Conservation (phyloP, 2,329 filamentous ascomycete genomes). For the Emericellopsis atlantica region DNA sequence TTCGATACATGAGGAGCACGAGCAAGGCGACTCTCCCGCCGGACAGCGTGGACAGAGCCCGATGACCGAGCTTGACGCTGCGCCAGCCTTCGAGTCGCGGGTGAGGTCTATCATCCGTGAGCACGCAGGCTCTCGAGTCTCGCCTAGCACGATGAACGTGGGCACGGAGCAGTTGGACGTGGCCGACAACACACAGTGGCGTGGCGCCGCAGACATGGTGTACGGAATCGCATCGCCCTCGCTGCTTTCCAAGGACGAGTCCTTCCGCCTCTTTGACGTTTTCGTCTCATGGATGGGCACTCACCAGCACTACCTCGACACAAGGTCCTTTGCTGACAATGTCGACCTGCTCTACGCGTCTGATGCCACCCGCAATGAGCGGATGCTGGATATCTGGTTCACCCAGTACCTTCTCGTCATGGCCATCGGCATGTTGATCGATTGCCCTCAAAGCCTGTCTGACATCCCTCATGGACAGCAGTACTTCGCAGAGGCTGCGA, state of each 20-base stretch:
- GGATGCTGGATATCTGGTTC: constrained; percentile 12
- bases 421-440: constrained; percentile 15
- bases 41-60: neutral
- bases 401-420: constrained; percentile 14
- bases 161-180: constrained; percentile 3
- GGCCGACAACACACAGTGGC: constrained; percentile 4
- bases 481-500: constrained; percentile 13
- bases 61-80: constrained; percentile 5
- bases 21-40: neutral
- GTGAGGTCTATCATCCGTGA: constrained; percentile 9
- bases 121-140: constrained; percentile 4
- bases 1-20: neutral
- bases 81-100: constrained; percentile 10
- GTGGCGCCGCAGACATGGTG: constrained; percentile 7
- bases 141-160: constrained; percentile 13
- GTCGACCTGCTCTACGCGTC: constrained; percentile 12
- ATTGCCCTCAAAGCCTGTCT: constrained; percentile 4
- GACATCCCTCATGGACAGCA: constrained; percentile 9
- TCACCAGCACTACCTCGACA: constrained; percentile 15
- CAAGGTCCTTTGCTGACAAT: constrained; percentile 11
- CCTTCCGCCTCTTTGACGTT: constrained; percentile 8
- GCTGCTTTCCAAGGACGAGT: constrained; percentile 7
- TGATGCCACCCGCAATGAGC: constrained; percentile 4
- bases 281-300: constrained; percentile 12
- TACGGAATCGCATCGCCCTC: constrained; percentile 7